Percentiles rank a stretch among this genome's conserved stretches.
phyloP scores from a whole-genome alignment of 106 monocot species.

The Acorus calamus region DNA sequence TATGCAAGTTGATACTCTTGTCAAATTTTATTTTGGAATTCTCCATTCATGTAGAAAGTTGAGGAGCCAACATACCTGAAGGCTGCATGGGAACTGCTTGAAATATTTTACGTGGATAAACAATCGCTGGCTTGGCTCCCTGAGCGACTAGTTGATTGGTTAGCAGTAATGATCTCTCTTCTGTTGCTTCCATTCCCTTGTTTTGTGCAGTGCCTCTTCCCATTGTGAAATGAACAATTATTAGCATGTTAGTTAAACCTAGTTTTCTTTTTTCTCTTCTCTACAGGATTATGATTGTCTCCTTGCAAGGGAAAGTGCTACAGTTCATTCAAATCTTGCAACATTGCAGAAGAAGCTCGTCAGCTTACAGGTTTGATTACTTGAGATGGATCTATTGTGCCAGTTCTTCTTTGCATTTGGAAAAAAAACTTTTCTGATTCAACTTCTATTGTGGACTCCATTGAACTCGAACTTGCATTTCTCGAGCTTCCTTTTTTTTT shows the following conservation, averaged over 20 bases:
- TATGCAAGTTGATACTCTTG: too few species aligned
- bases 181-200: neutral
- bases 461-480: too few species aligned
- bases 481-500: too few species aligned
- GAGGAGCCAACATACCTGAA: conserved; percentile 51
- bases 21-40: too few species aligned
- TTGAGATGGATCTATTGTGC: neutral
- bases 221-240: too few species aligned
- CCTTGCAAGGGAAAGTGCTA: conserved; percentile 31
- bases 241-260: neutral
- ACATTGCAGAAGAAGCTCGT: conserved; percentile 65
- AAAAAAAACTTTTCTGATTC: too few species aligned
- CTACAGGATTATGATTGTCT: conserved; percentile 77
- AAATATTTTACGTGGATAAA: conserved; percentile 86
- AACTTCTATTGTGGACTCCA: too few species aligned
- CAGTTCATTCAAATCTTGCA: conserved; percentile 46
- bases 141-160: conserved; percentile 86
- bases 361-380: conserved; percentile 49
- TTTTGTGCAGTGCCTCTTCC: neutral
- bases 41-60: conserved; percentile 18
- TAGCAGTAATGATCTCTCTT: conserved; percentile 68
- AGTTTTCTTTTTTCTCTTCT: neutral
- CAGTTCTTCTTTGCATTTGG: too few species aligned
- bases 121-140: conserved; percentile 69
- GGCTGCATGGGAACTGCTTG: conserved; percentile 85